Evolutionary conservation across 805 yeast species (phyloP).

Genomic region (Maudiozyma saulgeensis): DNA sequence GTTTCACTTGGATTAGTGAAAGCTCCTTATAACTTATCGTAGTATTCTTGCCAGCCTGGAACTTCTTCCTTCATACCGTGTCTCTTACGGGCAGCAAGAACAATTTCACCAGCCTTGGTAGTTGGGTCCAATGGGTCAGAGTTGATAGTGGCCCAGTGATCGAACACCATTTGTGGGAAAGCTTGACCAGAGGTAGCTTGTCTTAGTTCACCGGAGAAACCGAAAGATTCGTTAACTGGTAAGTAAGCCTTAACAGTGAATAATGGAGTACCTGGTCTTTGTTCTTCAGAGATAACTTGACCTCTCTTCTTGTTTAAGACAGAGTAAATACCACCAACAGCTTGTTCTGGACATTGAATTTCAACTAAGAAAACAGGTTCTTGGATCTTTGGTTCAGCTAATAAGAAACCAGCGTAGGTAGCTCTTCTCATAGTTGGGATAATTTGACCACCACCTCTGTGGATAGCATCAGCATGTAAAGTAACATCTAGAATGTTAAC

Average conservation of each 20-base stretch:
- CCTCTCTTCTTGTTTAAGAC: slow-evolving; percentile 99
- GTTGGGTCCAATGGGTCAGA: slow-evolving; percentile 91
- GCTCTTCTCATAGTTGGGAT: slow-evolving; percentile 99
- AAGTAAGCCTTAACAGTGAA: slow-evolving; percentile 99
- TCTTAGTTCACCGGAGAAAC: slow-evolving; percentile 99
- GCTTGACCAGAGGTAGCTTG: slow-evolving; percentile 99
- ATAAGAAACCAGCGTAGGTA: slow-evolving; percentile 94
- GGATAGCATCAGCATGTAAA: slow-evolving; percentile 99
- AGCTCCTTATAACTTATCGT: slow-evolving; percentile 65
- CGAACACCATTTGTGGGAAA: slow-evolving; percentile 99
- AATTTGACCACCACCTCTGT: slow-evolving; percentile 99
- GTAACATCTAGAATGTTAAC: slow-evolving; percentile 98
- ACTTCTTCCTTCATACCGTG: slow-evolving; percentile 94
- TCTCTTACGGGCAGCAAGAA: slow-evolving; percentile 74
- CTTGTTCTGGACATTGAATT: slow-evolving; percentile 98
- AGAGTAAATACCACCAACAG: slow-evolving; percentile 99
- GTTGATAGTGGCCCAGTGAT: slow-evolving; percentile 88
- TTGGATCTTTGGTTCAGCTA: slow-evolving; percentile 98
- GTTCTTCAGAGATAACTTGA: slow-evolving; percentile 98
- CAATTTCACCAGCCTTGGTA: slow-evolving; percentile 60
- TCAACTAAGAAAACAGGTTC: slow-evolving; percentile 99
- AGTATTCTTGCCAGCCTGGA: slow-evolving; percentile 99
- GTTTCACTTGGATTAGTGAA: slow-evolving; percentile 1
- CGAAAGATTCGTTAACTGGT: slow-evolving; percentile 99
- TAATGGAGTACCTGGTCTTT: slow-evolving; percentile 99